Conservation (phyloP, 1,284 basidiomycete species). For the Dichomitus squalens region DNA sequence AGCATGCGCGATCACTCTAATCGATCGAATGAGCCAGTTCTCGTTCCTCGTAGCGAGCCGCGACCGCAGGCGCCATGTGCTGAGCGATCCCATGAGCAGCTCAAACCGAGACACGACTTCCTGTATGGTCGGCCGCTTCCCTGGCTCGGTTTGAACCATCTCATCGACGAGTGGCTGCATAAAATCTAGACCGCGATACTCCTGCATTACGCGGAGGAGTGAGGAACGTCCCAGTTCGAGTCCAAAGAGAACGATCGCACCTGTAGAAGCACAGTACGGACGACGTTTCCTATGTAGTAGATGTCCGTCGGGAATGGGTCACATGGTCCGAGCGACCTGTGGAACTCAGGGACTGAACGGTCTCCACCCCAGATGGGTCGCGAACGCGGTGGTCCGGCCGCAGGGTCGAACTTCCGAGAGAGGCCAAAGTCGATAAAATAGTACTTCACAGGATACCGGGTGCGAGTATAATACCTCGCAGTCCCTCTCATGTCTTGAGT, state of each 20-base stretch:
- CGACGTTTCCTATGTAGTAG: conserved; percentile 34
- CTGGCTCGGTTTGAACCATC: conserved; percentile 34
- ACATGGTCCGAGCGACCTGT: conserved; percentile 7
- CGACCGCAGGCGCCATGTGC: conserved; percentile 8
- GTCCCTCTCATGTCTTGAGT: too few relatives aligned
- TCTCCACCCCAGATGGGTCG: conserved; percentile 22
- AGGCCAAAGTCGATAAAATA: conserved; percentile 39
- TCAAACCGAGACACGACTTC: conserved; percentile 4
- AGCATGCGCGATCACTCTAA: neutral
- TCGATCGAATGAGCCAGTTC: neutral
- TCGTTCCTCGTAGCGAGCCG: conserved; percentile 6
- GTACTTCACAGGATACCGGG: conserved; percentile 26
- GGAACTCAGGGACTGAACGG: conserved; percentile 25
- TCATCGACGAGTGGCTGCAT: conserved; percentile 32
- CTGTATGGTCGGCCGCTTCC: conserved; percentile 28
- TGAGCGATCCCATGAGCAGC: neutral
- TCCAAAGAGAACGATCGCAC: conserved; percentile 4
- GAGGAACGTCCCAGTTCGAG: neutral
- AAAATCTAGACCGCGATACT: conserved; percentile 30
- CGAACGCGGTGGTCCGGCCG: conserved; percentile 19
- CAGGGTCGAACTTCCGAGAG: conserved; percentile 27
- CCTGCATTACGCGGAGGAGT: neutral
- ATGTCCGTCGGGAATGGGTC: conserved; percentile 35
- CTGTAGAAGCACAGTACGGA: conserved; percentile 31
- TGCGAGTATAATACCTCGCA: too few relatives aligned